These are phyloP conservation scores for Gliomastix tumulicola DNA, from an alignment of 2,329 filamentous ascomycete species.

Conservation along the genomic window DNA sequence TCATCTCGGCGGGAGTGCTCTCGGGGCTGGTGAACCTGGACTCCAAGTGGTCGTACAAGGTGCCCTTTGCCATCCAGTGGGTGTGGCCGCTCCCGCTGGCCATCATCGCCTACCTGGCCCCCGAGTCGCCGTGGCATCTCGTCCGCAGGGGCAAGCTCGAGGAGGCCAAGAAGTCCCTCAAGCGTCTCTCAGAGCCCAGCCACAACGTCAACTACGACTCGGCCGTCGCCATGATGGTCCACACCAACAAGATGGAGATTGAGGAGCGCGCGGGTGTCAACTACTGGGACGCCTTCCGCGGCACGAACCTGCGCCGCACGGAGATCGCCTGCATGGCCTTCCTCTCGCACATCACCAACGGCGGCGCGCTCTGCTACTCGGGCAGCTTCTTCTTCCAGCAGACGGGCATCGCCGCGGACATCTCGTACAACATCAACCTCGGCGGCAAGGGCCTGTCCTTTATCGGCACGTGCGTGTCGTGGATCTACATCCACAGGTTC, in stretches of 20 bases:
- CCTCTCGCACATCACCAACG: constrained; percentile 32
- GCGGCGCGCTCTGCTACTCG: constrained; percentile 30
- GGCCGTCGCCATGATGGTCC: constrained; percentile 31
- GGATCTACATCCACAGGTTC: constrained; percentile 31
- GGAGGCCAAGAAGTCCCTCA: constrained; percentile 19
- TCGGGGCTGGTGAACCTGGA: constrained; percentile 25
- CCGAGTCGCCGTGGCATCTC: constrained; percentile 29
- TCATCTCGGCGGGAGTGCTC: constrained; percentile 31
- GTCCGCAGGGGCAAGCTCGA: constrained; percentile 23
- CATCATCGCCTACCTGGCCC: constrained; percentile 21
- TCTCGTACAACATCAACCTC: constrained; percentile 32
- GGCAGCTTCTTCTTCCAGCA: constrained; percentile 40
- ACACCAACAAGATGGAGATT: constrained; percentile 38
- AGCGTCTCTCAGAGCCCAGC: constrained; percentile 20
- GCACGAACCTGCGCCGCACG: constrained; percentile 36
- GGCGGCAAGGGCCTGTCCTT: constrained; percentile 35
- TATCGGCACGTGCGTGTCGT: constrained; percentile 32
- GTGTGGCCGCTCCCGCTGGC: constrained; percentile 24
- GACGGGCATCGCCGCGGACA: constrained; percentile 27
- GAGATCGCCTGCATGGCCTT: constrained; percentile 35
- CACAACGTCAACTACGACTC: constrained; percentile 25
- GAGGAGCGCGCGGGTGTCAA: constrained; percentile 26
- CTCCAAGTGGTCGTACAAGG: constrained; percentile 27
- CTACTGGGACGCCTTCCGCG: constrained; percentile 40
- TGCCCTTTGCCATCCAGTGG: constrained; percentile 34